Evolutionary conservation across 768 basidiomycete species (phyloP), one percentile per base, ranked within the genome.

Genomic region (Rhizopogon roseolus): DNA sequence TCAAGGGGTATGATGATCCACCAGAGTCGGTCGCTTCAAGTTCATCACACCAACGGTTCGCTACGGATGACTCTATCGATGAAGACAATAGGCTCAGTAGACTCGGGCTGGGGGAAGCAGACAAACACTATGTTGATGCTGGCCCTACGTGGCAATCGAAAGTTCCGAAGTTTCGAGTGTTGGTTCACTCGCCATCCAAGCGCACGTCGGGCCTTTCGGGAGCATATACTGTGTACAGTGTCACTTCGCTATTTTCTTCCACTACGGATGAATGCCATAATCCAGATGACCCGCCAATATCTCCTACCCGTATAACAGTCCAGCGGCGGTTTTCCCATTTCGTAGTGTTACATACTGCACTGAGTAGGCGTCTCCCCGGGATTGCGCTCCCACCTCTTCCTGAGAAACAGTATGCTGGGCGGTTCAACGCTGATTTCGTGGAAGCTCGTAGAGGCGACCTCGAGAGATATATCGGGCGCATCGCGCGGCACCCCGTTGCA

Each of bases 311-410:
- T 32, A 80, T 93, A 55, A 91, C 86, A 0, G 91, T 93, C 37
- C 76, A 86, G 37, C 78, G 92, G 10, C 84, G 92, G 6, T 95
- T 89, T 71, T 91, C 90, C 4, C 88, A 93, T 54, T 95, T 95
- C 60, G 82, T 86, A 27, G 76, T 85, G 48, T 76, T 95, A 29
- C 86, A 92, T 58, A 83, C 86, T 2, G 82, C 85, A 8, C 71
- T 95, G 45, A 74, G 78, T 17, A 74, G 82, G 22, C 76, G 85
- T 7, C 79, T 92, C 4, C 88, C 89, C 6, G 88, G 88, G 0
- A 81, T 93, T 28, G 84, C 83, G 4, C 74, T 94, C 2, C 90
- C 92, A 0, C 87, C 89, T 0, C 76, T 94, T 7, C 92, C 92
- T 0, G 90, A 91, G 65, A 93, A 93, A 63, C 86, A 89, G 59